Evolutionary conservation across 2,329 filamentous ascomycete species (phyloP).

Genomic region (Trichoderma sp.): DNA sequence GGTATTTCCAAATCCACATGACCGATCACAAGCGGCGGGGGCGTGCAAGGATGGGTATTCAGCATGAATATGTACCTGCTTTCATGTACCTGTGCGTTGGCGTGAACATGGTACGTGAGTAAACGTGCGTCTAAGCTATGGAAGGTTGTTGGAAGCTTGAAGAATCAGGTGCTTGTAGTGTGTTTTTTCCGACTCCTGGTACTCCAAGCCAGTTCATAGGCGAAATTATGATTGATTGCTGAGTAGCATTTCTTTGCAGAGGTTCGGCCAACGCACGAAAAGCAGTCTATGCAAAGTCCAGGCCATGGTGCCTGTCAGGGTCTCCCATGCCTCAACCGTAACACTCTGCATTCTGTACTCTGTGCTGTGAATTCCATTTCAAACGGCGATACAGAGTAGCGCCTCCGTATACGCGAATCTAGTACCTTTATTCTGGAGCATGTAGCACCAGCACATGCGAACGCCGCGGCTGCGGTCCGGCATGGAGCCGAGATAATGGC

Average conservation of each 20-base stretch:
- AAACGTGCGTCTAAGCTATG: conserved; percentile 1
- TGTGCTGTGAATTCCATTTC: background rate
- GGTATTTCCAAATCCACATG: conserved; percentile 21
- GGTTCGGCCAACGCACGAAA: background rate
- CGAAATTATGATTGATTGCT: background rate
- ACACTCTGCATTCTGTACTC: background rate
- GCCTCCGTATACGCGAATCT: background rate
- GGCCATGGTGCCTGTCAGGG: conserved; percentile 1
- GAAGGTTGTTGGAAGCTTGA: background rate
- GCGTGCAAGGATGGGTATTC: background rate
- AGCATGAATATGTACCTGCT: background rate
- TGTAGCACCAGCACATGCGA: conserved; percentile 4
- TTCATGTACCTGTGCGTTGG: background rate
- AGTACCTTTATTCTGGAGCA: background rate
- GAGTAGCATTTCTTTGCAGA: background rate
- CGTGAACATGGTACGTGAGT: conserved; percentile 3
- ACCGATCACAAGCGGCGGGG: conserved; percentile 1
- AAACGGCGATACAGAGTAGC: background rate
- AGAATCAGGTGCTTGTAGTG: background rate
- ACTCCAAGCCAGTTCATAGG: background rate
- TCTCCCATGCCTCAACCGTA: background rate
- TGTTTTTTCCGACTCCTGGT: background rate
- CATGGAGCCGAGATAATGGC: background rate
- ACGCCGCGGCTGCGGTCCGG: conserved; percentile 8
- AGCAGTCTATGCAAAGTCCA: background rate